Conservation (phyloP, 164 flowering plant genomes). For the Berberis thunbergii region DNA sequence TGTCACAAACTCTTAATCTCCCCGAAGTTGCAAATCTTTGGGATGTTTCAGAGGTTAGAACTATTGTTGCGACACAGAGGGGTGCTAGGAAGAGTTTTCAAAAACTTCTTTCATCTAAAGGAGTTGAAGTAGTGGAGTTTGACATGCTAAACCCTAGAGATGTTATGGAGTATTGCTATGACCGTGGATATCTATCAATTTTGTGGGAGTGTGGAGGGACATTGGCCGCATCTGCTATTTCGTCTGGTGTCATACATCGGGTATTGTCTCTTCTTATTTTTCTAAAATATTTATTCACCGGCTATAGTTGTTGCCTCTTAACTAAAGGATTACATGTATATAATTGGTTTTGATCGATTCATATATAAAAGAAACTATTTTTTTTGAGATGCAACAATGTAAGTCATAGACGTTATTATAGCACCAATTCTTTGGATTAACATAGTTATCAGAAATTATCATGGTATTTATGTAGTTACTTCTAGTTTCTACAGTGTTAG, state of each 20-base stretch:
- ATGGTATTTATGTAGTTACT: too few species aligned
- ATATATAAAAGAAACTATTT: too few species aligned
- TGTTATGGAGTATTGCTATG: constrained; percentile 83
- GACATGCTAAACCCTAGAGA: constrained; percentile 79
- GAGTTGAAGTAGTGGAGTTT: constrained; percentile 95
- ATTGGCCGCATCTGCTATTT: constrained; percentile 89
- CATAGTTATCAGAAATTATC: too few species aligned
- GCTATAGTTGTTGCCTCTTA: neutral
- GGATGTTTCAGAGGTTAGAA: constrained; percentile 71
- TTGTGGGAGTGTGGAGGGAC: constrained; percentile 98
- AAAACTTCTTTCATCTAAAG: constrained; percentile 84
- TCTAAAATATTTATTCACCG: neutral
- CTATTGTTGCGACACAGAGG: constrained; percentile 93
- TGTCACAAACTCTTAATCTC: constrained; percentile 84
- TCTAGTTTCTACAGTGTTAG: too few species aligned
- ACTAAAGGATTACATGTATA: too few species aligned
- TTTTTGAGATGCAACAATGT: too few species aligned
- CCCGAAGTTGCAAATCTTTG: constrained; percentile 90
- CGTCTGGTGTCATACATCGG: constrained; percentile 67
- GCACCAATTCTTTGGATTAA: too few species aligned
- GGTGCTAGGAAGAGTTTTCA: constrained; percentile 87
- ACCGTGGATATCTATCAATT: constrained; percentile 81
- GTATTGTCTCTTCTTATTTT: constrained; percentile 13
- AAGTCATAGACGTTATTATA: too few species aligned
- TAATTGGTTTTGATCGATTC: too few species aligned